Evolutionary conservation across 345 rosid species (phyloP).

Genomic region (Arabidopsis arenosa): DNA sequence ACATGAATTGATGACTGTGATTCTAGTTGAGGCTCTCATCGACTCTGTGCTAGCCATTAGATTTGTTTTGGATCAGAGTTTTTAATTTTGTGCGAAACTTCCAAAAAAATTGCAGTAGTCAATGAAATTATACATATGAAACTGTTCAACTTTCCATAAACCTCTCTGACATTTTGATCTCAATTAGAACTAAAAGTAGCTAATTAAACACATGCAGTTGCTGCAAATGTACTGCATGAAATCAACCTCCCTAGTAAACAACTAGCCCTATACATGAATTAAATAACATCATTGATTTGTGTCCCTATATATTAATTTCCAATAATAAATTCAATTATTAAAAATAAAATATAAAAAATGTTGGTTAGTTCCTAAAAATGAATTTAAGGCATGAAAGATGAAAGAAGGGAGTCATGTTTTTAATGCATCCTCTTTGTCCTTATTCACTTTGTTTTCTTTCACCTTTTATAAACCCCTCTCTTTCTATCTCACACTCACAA

Average conservation of each 20-base stretch:
- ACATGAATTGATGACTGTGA: background rate
- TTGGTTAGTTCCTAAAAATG: slow-evolving; percentile 21
- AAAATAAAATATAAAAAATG: background rate
- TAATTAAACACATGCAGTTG: slow-evolving; percentile 32
- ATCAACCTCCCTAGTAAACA: slow-evolving; percentile 27
- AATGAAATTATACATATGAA: slow-evolving; percentile 5
- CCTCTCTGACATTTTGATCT: background rate
- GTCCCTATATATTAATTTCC: slow-evolving; percentile 21
- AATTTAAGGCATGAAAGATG: slow-evolving; percentile 31
- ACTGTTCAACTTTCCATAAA: background rate
- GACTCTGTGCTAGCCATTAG: background rate
- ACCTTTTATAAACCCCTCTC: slow-evolving; percentile 24
- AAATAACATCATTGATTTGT: slow-evolving; percentile 28
- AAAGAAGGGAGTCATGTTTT: slow-evolving; percentile 42
- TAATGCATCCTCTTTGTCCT: slow-evolving; percentile 46
- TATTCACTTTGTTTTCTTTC: slow-evolving; percentile 47
- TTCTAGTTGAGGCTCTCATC: background rate
- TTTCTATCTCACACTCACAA: slow-evolving; percentile 29
- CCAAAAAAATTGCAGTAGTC: background rate
- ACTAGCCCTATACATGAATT: slow-evolving; percentile 23
- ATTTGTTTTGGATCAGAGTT: background rate
- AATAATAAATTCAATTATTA: background rate
- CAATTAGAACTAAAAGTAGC: background rate
- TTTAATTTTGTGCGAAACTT: background rate
- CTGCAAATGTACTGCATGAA: slow-evolving; percentile 32